These are phyloP conservation scores for Myxozyma monticola DNA, from an alignment of 805 yeast genomes.

Conservation along the genomic window DNA sequence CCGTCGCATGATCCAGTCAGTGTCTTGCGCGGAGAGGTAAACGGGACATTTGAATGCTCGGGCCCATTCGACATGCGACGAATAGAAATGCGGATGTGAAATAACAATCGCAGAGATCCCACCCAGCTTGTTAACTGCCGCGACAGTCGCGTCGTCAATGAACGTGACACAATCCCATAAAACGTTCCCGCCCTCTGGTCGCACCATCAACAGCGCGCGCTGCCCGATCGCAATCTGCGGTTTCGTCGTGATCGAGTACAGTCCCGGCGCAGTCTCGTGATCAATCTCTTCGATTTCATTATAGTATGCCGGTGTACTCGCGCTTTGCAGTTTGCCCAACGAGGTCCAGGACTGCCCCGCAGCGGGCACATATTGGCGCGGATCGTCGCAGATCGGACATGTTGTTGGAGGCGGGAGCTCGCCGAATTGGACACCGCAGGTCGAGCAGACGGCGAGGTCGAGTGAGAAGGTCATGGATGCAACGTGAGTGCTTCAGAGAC, in stretches of 20 bases:
- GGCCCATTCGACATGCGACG: constrained; percentile 31
- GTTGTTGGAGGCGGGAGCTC: constrained; percentile 2
- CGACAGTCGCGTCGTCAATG: constrained; percentile 24
- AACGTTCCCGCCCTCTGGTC: constrained; percentile 25
- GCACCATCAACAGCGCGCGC: constrained; percentile 27
- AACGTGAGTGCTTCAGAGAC: no score
- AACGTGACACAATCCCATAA: constrained; percentile 31
- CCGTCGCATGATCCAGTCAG: constrained; percentile 19
- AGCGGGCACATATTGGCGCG: constrained; percentile 27
- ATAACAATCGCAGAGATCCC: constrained; percentile 28
- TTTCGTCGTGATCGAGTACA: constrained; percentile 22
- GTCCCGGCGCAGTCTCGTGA: constrained; percentile 7
- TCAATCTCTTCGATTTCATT: constrained; percentile 18
- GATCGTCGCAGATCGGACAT: constrained; percentile 29
- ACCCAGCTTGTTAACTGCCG: constrained; percentile 13
- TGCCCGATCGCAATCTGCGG: constrained; percentile 32
- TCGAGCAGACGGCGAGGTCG: constrained; percentile 21
- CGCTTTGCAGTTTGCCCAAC: constrained; percentile 12
- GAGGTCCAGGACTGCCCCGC: constrained; percentile 26
- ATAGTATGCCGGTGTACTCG: constrained; percentile 5
- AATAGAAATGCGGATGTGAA: constrained; percentile 32
- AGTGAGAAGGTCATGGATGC: constrained; percentile 8
- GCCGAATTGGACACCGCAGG: constrained; percentile 26
- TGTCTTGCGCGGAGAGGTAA: constrained; percentile 21
- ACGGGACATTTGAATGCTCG: constrained; percentile 27